A percentile compares a stretch with the other conserved stretches of the same genome.
These are phyloP conservation scores for Hibiscus mutabilis DNA, from an alignment of 345 rosid genomes.

Conservation along the genomic window DNA sequence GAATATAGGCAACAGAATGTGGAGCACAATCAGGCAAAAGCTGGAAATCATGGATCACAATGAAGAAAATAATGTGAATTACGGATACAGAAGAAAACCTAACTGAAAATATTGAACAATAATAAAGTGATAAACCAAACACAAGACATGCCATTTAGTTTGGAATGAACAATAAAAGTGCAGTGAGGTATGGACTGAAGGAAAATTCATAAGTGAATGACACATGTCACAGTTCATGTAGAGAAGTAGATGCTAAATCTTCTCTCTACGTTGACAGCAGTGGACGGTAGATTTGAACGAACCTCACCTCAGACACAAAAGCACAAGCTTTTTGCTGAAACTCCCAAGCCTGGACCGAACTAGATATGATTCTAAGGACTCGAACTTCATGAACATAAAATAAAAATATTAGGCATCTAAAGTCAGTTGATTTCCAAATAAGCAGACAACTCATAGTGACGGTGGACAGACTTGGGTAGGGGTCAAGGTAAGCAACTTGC, in stretches of 20 bases:
- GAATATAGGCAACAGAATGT: conserved; percentile 71
- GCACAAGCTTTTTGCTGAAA: background rate
- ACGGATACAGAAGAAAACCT: background rate
- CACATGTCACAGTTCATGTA: background rate
- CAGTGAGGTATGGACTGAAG: background rate
- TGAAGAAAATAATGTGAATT: background rate
- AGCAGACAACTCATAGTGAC: background rate
- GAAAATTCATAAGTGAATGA: background rate
- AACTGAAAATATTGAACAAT: background rate
- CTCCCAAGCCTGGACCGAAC: background rate
- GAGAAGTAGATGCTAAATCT: background rate
- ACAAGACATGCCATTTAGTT: background rate
- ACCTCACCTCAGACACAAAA: background rate
- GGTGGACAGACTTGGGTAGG: too few relatives aligned
- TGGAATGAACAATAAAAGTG: background rate
- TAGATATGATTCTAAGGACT: background rate
- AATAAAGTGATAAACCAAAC: background rate
- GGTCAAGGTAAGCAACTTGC: background rate
- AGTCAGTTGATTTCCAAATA: background rate
- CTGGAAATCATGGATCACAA: conserved; percentile 32
- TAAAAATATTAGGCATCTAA: background rate
- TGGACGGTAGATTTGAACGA: background rate
- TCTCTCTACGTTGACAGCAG: background rate
- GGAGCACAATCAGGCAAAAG: conserved; percentile 96
- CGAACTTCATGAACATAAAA: background rate